phyloP scores from a whole-genome alignment of 345 rosid species.

The sweet orange (Citrus sinensis) region DVS_A1.0 CM039169.1:28914501-28915000 shows the following conservation, averaged over 20 bases:
- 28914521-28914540: conserved; percentile 90
- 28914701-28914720: not conserved
- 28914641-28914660: conserved; percentile 98
- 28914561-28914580: conserved; percentile 93
- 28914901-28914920: conserved; percentile 67
- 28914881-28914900: conserved; percentile 85
- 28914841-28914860: conserved; percentile 94
- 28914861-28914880: conserved; percentile 79
- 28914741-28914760: not conserved
- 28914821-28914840: conserved; percentile 74
- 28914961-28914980: conserved; percentile 79
- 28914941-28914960: conserved; percentile 73
- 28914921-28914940: conserved; percentile 57
- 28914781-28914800: conserved; percentile 80
- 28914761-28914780: conserved; percentile 76
- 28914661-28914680: conserved; percentile 72
- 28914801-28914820: conserved; percentile 89
- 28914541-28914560: conserved; percentile 58
- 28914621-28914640: conserved; percentile 58
- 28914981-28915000: conserved; percentile 86
- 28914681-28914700: not conserved
- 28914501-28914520: conserved; percentile 87
- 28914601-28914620: conserved; percentile 35
- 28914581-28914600: conserved; percentile 34
- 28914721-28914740: not conserved